Evolutionary conservation across 345 rosid species (phyloP).

Genomic region (Arabidopsis arenosa): DNA sequence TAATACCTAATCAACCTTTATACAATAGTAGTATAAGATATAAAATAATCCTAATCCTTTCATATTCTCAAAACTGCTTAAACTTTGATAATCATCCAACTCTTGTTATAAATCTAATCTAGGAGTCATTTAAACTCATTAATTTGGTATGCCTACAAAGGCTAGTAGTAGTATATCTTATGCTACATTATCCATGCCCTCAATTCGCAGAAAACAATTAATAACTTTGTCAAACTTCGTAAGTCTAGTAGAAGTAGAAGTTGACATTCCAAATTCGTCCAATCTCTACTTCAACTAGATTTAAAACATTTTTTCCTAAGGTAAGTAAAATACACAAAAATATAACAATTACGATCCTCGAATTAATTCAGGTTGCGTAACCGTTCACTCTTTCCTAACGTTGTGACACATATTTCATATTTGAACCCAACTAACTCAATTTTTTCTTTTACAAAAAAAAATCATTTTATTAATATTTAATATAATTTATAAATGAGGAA

Average conservation of each 20-base stretch:
- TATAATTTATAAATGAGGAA: no score
- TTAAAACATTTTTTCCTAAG: neutral
- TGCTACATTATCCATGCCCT: neutral
- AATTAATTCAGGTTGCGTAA: slow-evolving; percentile 27
- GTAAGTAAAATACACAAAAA: neutral
- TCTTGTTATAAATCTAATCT: neutral
- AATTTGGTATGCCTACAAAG: neutral
- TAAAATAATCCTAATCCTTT: neutral
- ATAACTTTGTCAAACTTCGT: neutral
- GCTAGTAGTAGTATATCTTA: neutral
- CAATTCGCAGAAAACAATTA: neutral
- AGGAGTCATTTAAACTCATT: neutral
- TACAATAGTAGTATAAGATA: neutral
- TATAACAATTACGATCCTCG: neutral
- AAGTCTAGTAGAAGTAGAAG: slow-evolving; percentile 12
- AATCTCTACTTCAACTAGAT: neutral
- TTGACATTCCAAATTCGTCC: slow-evolving; percentile 24
- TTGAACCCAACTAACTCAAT: slow-evolving; percentile 22
- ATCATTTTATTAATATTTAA: neutral
- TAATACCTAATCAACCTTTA: neutral
- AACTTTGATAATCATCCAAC: neutral
- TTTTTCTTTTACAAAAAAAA: slow-evolving; percentile 7
- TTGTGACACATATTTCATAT: slow-evolving; percentile 14
- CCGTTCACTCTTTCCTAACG: slow-evolving; percentile 9
- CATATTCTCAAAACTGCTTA: neutral